Base-by-base conservation (phyloP, 2,329 filamentous ascomycete species). In the Emericellopsis atlantica region DNA sequence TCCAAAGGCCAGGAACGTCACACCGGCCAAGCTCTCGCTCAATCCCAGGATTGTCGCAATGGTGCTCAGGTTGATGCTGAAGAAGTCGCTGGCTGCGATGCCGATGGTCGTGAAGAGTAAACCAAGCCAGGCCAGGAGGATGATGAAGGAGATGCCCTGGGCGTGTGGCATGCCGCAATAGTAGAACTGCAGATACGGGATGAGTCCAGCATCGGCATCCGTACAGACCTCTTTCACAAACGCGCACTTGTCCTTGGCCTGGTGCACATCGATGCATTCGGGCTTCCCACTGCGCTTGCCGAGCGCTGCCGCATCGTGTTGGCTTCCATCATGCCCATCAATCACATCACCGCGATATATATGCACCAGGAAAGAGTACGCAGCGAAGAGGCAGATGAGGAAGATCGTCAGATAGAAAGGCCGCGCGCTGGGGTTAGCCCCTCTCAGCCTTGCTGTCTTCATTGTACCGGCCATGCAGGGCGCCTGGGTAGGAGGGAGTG, bases 61-160 rank as follows among this genome's bases (percentile, higher is more conserved):
- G 11, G 92, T 96, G 60, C 85, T 92, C 29, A 98, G 72, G 55
- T 98, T 95, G 64, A 96, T 79, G 62, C 89, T 96, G 64, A 98
- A 92, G 67, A 98, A 98, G 64, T 98, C 92, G 61, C 88, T 95
- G 18, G 92, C 92, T 12, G 92, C 92, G 48, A 98, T 95, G 44
- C 92, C 92, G 48, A 98, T 95, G 12, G 92, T 96, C 50, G 84
- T 90, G 63, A 98, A 98, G 7, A 98, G 76, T 41, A 96, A 66
- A 32, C 77, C 84, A 6, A 95, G 74, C 92, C 92, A 98, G 45
- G 80, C 51, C 14, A 86, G 73, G 36, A 98, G 68, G 34, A 94
- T 66, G 18, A 69, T 56, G 54, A 98, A 93, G n/a, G 84, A 87
- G 36, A 94, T 48, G 1, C 84, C 79, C 54, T 86, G 81, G 12